These are phyloP conservation scores for Penicillium soppii DNA, from an alignment of 495 filamentous ascomycete genomes.

Conservation along the genomic window DNA sequence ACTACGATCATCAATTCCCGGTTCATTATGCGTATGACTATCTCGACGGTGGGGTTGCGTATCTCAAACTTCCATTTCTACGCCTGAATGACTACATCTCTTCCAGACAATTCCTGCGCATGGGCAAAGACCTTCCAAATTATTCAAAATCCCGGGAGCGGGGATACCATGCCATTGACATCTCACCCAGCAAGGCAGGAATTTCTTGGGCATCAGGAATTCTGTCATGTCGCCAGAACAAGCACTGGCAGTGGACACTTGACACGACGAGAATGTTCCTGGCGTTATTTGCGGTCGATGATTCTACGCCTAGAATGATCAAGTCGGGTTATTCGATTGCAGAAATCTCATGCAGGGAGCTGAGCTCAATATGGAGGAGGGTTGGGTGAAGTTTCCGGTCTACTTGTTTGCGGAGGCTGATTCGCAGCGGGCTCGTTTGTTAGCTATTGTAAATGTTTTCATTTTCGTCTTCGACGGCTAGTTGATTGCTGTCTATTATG, in stretches of 20 bases:
- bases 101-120: background rate
- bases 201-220: slow-evolving; percentile 4
- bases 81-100: background rate
- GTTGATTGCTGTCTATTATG: background rate
- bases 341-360: slow-evolving; percentile 1
- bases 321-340: slow-evolving; percentile 1
- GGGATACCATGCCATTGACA: background rate
- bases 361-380: background rate
- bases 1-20: slow-evolving; percentile 1
- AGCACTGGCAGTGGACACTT: background rate
- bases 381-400: slow-evolving; percentile 1
- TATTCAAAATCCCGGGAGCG: background rate
- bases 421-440: background rate
- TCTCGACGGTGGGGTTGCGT: background rate
- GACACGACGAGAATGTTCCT: background rate
- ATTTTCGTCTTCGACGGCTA: slow-evolving; percentile 14
- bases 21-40: slow-evolving; percentile 5
- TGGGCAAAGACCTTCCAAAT: background rate
- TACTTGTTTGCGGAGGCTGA: slow-evolving; percentile 13
- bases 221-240: slow-evolving; percentile 3
- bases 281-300: background rate
- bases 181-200: background rate
- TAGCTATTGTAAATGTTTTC: slow-evolving; percentile 9
- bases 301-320: background rate
- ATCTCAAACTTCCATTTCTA: background rate